Conservation (phyloP, 148 eudicot genomes). For the Agrostemma githago region DNA sequence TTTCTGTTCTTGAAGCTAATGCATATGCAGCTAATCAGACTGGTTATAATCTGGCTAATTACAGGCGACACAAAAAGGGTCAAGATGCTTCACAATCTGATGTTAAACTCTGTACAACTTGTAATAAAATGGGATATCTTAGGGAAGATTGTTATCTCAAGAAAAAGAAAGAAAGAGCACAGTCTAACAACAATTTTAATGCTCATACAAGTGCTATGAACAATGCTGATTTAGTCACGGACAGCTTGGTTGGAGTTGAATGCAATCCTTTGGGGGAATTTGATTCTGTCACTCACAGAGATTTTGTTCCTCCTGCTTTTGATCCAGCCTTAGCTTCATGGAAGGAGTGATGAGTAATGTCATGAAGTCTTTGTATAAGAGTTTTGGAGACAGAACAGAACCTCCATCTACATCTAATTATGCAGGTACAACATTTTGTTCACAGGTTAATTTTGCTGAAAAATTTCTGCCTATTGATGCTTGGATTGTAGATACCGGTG, state of each 20-base stretch:
- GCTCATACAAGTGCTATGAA: too few relatives aligned
- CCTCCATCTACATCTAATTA: neutral
- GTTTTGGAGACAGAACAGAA: neutral
- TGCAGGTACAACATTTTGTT: neutral
- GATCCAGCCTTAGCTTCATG: too few relatives aligned
- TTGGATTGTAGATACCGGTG: slow-evolving; percentile 16
- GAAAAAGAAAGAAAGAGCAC: neutral
- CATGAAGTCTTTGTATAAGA: neutral
- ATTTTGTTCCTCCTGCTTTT: too few relatives aligned
- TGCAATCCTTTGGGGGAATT: too few relatives aligned
- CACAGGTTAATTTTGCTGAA: neutral
- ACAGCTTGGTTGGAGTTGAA: too few relatives aligned
- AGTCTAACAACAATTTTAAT: too few relatives aligned
- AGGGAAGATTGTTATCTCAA: too few relatives aligned
- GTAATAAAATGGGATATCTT: neutral
- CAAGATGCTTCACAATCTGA: too few relatives aligned
- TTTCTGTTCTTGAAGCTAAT: neutral
- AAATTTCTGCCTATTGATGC: neutral
- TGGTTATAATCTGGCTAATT: neutral
- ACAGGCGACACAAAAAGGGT: neutral
- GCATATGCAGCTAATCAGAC: neutral
- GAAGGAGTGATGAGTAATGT: neutral
- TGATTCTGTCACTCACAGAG: too few relatives aligned
- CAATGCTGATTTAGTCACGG: too few relatives aligned
- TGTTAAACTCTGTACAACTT: neutral